Evolutionary conservation across 1,139 yeast genomes (phyloP).

Genomic region (Ashbya aceris): DNA sequence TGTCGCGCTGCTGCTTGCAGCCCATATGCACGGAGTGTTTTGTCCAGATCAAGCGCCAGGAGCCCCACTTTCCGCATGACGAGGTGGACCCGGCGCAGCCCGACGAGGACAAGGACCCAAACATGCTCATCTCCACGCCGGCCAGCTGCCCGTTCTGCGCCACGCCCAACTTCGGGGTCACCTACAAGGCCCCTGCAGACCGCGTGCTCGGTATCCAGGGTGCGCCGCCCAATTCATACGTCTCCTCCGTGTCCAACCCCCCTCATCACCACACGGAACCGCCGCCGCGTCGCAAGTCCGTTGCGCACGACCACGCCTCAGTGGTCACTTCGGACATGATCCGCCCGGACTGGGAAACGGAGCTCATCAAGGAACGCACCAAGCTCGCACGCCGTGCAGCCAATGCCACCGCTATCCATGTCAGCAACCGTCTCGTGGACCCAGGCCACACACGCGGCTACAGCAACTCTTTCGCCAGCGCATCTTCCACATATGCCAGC

Average conservation of each 20-base stretch:
- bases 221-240: constrained; percentile 31
- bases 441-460: constrained; percentile 17
- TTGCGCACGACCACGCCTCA: constrained; percentile 52
- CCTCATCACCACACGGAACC: constrained; percentile 10
- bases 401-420: constrained; percentile 85
- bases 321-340: constrained; percentile 74
- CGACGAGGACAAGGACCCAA: constrained; percentile 38
- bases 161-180: constrained; percentile 74
- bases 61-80: constrained; percentile 94
- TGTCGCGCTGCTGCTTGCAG: constrained; percentile 85
- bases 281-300: constrained; percentile 34
- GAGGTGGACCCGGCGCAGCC: constrained; percentile 32
- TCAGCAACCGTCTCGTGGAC: constrained; percentile 57
- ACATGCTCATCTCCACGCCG: constrained; percentile 70
- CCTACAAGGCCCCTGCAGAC: constrained; percentile 55
- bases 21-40: constrained; percentile 95
- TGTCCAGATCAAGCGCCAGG: constrained; percentile 85
- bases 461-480: constrained; percentile 42
- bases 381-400: constrained; percentile 81
- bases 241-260: constrained; percentile 18
- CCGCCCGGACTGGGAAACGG: constrained; percentile 87
- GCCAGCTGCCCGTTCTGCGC: constrained; percentile 95
- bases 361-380: constrained; percentile 60
- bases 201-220: constrained; percentile 50
- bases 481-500: constrained; percentile 38